Evolutionary conservation across 2,329 filamentous ascomycete genomes (phyloP), one percentile per base, ranked within the genome.

Genomic region (Colletotrichum endophyticum): DNA sequence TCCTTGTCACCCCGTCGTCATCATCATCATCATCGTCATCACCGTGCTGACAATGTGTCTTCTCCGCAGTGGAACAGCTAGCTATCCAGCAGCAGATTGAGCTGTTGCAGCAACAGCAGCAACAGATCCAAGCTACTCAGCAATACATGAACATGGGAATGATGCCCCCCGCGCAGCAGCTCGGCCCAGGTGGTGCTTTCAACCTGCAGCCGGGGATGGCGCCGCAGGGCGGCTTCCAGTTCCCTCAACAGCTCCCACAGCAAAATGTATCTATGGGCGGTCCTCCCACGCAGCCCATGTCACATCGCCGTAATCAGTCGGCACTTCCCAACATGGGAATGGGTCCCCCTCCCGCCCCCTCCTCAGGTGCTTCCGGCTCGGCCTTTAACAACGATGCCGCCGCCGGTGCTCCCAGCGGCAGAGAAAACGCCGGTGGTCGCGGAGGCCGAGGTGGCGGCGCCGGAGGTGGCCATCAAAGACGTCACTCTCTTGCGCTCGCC

Each of bases 31-130:
- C 61, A 53, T 57, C 49, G 22, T 34, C 22, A 61, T 39, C 30
- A 68, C 49, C 30, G 64, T 74, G 77, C 81, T 83, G 78, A 84
- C 78, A 70, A 30, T 56, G 28, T 76, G 64, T 61, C 70, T 75
- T 77, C 75, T 73, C 71, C 78, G 66, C 81, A 98, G 96, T 98
- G 95, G 96, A 98, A 89, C 96, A 98, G 91, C 92, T 98, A 84
- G 95, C 95, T 84, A 96, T 99, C 84, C 96, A 98, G 88, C 96
- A 98, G 89, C 96, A 99, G 88, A 98, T 99, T 83, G 96, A 99
- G 87, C 91, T 98, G 84, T 91, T 99, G 83, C 96, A 99, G 88
- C 96, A 98, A 85, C 97, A 99, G 86, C 97, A 99, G 85, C 96
- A 99, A 86, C 96, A 98, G 85, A 98, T 99, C 83, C 95, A 98